phyloP scores from a whole-genome alignment of 2,329 filamentous ascomycete species.

The Tolypocladium ovalisporum region DNA sequence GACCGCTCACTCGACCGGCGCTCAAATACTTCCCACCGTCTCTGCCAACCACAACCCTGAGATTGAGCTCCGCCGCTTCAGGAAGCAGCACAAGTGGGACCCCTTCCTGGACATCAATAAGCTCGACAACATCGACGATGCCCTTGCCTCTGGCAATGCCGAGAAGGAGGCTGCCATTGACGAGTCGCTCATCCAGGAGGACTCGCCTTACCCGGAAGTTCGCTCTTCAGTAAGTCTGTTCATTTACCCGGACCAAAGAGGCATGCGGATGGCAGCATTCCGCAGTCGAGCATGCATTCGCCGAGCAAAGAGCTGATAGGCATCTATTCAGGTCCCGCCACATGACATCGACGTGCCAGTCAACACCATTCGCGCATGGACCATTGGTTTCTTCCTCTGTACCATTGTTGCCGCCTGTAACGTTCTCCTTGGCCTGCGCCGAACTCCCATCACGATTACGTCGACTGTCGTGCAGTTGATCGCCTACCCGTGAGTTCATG shows the following conservation, averaged over 20 bases:
- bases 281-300: not conserved
- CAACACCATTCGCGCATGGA: slow-evolving; percentile 51
- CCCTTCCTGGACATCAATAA: slow-evolving; percentile 44
- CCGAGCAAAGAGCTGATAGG: not conserved
- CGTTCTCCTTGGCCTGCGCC: slow-evolving; percentile 38
- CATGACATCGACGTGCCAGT: slow-evolving; percentile 42
- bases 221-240: slow-evolving; percentile 10
- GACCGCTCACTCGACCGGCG: slow-evolving; percentile 5
- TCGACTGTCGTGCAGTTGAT: slow-evolving; percentile 45
- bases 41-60: slow-evolving; percentile 9
- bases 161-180: slow-evolving; percentile 35
- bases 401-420: slow-evolving; percentile 48
- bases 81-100: slow-evolving; percentile 43
- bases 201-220: slow-evolving; percentile 29
- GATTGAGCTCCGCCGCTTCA: slow-evolving; percentile 27
- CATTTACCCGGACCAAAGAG: not conserved
- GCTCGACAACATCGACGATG: slow-evolving; percentile 38
- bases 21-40: slow-evolving; percentile 8
- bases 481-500: slow-evolving; percentile 31
- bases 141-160: slow-evolving; percentile 29
- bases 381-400: slow-evolving; percentile 44
- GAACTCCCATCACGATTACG: slow-evolving; percentile 38
- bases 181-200: slow-evolving; percentile 35
- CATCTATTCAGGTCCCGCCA: slow-evolving; percentile 14
- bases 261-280: not conserved